Percentiles rank a stretch among this genome's conserved stretches.
Conservation (phyloP, 78 protist species). For the Speleostelium caveatum region DNA sequence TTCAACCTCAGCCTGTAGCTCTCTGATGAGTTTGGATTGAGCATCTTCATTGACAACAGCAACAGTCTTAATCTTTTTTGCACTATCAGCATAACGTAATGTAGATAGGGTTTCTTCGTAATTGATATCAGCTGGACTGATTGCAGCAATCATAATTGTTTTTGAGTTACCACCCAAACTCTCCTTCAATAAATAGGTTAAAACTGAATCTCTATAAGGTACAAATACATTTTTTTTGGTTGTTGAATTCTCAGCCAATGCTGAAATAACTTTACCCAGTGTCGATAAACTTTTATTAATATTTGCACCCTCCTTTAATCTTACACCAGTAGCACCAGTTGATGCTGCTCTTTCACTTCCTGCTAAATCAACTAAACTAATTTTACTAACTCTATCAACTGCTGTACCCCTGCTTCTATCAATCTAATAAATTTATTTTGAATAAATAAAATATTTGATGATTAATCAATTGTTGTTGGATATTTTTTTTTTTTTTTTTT, state of each 20-base stretch:
- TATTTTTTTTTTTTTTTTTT: background rate
- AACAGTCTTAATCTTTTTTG: conserved; percentile 92
- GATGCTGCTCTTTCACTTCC: conserved; percentile 91
- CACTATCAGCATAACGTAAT: conserved; percentile 95
- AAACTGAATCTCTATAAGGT: conserved; percentile 96
- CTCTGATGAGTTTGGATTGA: conserved; percentile 79
- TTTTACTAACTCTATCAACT: conserved; percentile 72
- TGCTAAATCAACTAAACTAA: conserved; percentile 87
- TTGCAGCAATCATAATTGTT: conserved; percentile 96
- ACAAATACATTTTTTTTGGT: conserved; percentile 81
- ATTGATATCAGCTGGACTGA: conserved; percentile 84
- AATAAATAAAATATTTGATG: background rate
- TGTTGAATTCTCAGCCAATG: conserved; percentile 87
- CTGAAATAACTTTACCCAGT: conserved; percentile 90
- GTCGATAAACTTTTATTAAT: conserved; percentile 90
- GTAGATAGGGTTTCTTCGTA: conserved; percentile 92
- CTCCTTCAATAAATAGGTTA: conserved; percentile 96
- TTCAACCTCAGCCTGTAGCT: conserved; percentile 75
- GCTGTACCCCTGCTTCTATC: conserved; percentile 63
- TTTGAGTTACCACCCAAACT: conserved; percentile 95
- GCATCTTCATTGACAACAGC: conserved; percentile 91
- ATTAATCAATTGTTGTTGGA: too few relatives aligned
- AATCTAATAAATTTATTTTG: too few relatives aligned
- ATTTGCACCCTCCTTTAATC: conserved; percentile 86
- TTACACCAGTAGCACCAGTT: conserved; percentile 89